Percentiles rank a stretch among this genome's conserved stretches.
These are phyloP conservation scores for Annulohypoxylon maeteangense DNA, from an alignment of 495 filamentous ascomycete genomes.

Conservation along the genomic window DNA sequence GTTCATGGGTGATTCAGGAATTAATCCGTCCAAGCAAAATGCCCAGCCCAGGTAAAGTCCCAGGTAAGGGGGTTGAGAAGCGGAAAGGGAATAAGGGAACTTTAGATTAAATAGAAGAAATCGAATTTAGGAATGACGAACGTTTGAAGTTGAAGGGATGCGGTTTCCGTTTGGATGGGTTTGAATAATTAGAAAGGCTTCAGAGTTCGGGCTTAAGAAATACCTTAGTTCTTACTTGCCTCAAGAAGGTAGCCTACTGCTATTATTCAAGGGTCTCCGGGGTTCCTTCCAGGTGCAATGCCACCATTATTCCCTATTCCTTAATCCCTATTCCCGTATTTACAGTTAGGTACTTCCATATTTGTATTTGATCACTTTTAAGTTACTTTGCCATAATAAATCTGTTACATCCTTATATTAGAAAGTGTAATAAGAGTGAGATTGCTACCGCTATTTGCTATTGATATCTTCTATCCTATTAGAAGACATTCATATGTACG, in stretches of 20 bases:
- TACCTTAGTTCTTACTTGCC: conserved; percentile 15
- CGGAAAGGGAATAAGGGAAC: not conserved
- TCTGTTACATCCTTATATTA: not conserved
- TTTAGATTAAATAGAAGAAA: conserved; percentile 9
- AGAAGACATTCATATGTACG: not conserved
- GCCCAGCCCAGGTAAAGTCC: not conserved
- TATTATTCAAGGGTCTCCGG: not conserved
- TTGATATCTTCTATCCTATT: not conserved
- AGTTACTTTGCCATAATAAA: not conserved
- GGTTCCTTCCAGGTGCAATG: conserved; percentile 1
- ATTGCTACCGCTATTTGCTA: not conserved
- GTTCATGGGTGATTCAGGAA: conserved; percentile 17
- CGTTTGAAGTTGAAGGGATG: conserved; percentile 12
- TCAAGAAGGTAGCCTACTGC: not conserved
- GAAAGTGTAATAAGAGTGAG: not conserved
- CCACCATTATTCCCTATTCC: not conserved
- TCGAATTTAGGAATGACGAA: conserved; percentile 21
- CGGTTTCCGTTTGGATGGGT: conserved; percentile 16
- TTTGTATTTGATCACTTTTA: not conserved
- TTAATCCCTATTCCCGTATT: conserved; percentile 25
- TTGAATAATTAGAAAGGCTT: conserved; percentile 5
- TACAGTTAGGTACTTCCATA: not conserved
- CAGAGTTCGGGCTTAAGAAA: conserved; percentile 24
- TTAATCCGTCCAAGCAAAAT: conserved; percentile 4
- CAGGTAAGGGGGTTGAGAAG: conserved; percentile 9